Percentiles rank a stretch among this genome's conserved stretches.
Evolutionary conservation across 805 yeast genomes (phyloP).

Genomic region (Schwanniomyces polymorphus): DNA sequence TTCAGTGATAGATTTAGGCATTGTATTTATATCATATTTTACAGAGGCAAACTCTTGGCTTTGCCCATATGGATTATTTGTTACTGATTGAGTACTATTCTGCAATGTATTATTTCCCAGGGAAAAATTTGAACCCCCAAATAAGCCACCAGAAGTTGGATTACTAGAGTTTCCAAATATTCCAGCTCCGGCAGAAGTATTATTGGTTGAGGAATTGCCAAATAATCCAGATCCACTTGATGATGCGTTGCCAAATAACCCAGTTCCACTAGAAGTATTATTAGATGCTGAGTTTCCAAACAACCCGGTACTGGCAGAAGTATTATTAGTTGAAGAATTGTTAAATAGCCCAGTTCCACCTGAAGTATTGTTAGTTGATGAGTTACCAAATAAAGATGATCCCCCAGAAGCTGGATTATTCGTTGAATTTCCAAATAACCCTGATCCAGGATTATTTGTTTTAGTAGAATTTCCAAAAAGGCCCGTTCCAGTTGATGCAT

Average conservation of each 20-base stretch:
- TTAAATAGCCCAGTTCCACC: constrained; percentile 22
- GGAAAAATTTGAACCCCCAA: constrained; percentile 6
- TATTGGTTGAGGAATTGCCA: constrained; percentile 14
- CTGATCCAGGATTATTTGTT: constrained; percentile 1
- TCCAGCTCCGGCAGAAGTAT: constrained; percentile 12
- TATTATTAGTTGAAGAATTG: not conserved
- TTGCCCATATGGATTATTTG: constrained; percentile 30
- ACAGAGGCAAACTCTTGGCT: constrained; percentile 21
- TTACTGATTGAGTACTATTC: not conserved
- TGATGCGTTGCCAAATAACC: constrained; percentile 10
- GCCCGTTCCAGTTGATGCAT: constrained; percentile 8
- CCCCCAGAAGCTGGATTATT: not conserved
- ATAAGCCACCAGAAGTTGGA: constrained; percentile 6
- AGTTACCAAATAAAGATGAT: constrained; percentile 23
- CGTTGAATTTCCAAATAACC: constrained; percentile 10
- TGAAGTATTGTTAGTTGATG: not conserved
- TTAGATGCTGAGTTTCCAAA: constrained; percentile 19
- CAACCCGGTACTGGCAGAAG: constrained; percentile 1
- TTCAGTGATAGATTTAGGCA: constrained; percentile 37
- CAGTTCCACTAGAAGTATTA: constrained; percentile 12
- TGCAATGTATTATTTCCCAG: constrained; percentile 2
- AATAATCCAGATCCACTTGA: constrained; percentile 10
- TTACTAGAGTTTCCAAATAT: constrained; percentile 10
- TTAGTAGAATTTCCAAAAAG: constrained; percentile 21
- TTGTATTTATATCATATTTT: constrained; percentile 14